A percentile compares a stretch with the other conserved stretches of the same genome.
Conservation (phyloP, 257 asterid genomes). For the Mitragyna speciosa region DNA sequence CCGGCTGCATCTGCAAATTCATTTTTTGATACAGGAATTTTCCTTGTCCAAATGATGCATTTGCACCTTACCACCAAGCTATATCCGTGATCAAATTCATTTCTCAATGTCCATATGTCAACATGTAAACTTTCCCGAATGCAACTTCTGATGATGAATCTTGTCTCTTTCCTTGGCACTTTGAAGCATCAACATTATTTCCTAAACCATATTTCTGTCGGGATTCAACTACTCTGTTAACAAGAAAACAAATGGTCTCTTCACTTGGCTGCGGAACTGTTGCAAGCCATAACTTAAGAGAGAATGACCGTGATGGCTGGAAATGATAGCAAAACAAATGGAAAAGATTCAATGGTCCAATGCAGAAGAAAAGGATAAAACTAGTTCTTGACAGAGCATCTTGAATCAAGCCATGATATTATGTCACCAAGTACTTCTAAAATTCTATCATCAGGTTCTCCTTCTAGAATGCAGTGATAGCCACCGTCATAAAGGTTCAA, state of each 20-base stretch:
- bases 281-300: not conserved
- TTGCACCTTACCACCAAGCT: not conserved
- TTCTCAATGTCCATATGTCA: not conserved
- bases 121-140: not conserved
- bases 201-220: not conserved
- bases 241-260: not conserved
- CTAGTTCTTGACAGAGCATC: constrained; percentile 40
- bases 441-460: constrained; percentile 93
- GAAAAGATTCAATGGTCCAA: not conserved
- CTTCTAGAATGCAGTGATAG: constrained; percentile 93
- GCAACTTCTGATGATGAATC: not conserved
- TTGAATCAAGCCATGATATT: constrained; percentile 79
- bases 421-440: constrained; percentile 68
- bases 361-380: not conserved
- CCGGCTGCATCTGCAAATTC: not conserved
- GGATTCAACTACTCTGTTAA: not conserved
- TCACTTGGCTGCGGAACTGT: not conserved
- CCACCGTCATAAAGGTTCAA: constrained; percentile 84
- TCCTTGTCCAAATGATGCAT: not conserved
- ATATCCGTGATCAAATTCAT: not conserved
- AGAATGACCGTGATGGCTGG: not conserved
- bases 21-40: not conserved
- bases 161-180: not conserved
- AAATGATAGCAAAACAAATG: not conserved
- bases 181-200: not conserved